Conservation (phyloP, 108 stramenopile species). For the Cylindrotheca fusiformis region DNA sequence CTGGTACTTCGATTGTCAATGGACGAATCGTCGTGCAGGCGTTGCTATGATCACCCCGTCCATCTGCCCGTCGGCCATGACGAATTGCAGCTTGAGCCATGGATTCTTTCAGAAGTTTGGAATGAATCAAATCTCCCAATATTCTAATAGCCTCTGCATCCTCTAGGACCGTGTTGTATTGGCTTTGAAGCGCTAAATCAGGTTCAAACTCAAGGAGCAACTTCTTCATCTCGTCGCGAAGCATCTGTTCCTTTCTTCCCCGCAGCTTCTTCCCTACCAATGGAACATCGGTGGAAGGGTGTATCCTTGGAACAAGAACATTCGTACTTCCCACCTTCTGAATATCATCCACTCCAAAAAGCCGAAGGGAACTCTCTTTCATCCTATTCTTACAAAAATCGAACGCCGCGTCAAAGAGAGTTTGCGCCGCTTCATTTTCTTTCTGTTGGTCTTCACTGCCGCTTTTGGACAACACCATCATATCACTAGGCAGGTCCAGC, state of each 20-base stretch:
- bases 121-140: constrained; percentile 32
- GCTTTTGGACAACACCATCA: not conserved
- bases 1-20: constrained; percentile 23
- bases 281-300: not conserved
- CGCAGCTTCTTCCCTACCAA: constrained; percentile 28
- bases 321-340: not conserved
- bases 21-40: constrained; percentile 36
- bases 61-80: constrained; percentile 51
- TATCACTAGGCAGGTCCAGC: constrained; percentile 27
- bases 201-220: constrained; percentile 14
- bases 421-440: constrained; percentile 6
- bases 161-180: not conserved
- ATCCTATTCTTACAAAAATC: constrained; percentile 7
- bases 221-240: constrained; percentile 25
- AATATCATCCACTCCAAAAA: constrained; percentile 22
- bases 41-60: constrained; percentile 27
- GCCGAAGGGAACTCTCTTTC: constrained; percentile 6
- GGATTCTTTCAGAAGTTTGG: constrained; percentile 41
- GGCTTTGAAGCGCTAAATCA: not conserved
- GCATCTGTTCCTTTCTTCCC: constrained; percentile 32
- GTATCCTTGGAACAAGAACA: not conserved
- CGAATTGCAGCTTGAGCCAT: constrained; percentile 32
- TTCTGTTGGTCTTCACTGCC: constrained; percentile 3
- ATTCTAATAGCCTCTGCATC: not conserved
- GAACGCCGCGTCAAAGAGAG: constrained; percentile 18